Percentiles rank a stretch among this genome's conserved stretches.
Evolutionary conservation across 495 filamentous ascomycete species (phyloP).

Genomic region (Thozetella sp.): DNA sequence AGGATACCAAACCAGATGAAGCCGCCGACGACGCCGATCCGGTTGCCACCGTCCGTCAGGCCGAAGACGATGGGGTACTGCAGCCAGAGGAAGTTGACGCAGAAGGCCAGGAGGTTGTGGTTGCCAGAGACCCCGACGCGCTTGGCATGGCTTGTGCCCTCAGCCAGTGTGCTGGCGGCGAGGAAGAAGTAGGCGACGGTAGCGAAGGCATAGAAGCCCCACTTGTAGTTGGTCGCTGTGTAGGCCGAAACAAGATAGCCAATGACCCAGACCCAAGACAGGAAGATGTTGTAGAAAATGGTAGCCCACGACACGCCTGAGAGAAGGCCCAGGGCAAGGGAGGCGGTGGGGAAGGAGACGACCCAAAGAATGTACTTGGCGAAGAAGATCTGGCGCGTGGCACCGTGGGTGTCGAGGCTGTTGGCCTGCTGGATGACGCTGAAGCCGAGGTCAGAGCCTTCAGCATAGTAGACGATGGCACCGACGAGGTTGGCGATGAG

Average conservation of each 20-base stretch:
- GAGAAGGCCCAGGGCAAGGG: conserved; percentile 43
- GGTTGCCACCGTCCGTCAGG: conserved; percentile 47
- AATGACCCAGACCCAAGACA: conserved; percentile 48
- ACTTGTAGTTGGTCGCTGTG: conserved; percentile 47
- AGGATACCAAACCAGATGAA: conserved; percentile 50
- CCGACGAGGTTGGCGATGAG: conserved; percentile 46
- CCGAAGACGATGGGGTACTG: conserved; percentile 51
- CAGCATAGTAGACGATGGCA: conserved; percentile 44
- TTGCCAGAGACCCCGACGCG: conserved; percentile 37
- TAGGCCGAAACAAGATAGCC: conserved; percentile 43
- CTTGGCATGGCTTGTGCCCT: conserved; percentile 24
- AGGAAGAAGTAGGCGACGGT: conserved; percentile 35
- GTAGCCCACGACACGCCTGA: conserved; percentile 46
- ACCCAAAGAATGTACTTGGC: conserved; percentile 52
- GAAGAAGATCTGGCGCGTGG: conserved; percentile 49
- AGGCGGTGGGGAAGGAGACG: conserved; percentile 40
- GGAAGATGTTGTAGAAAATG: conserved; percentile 42
- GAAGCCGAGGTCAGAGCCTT: conserved; percentile 44
- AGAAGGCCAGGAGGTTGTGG: conserved; percentile 39
- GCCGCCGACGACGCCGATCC: conserved; percentile 34
- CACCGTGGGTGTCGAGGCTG: conserved; percentile 19
- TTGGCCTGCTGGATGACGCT: conserved; percentile 28
- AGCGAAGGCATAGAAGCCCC: conserved; percentile 52
- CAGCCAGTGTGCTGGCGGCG: conserved; percentile 26
- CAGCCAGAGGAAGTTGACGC: conserved; percentile 48